A percentile compares a stretch with the other conserved stretches of the same genome.
Evolutionary conservation across 1,284 basidiomycete species (phyloP).

Genomic region (Cerioporus squamosus): DNA sequence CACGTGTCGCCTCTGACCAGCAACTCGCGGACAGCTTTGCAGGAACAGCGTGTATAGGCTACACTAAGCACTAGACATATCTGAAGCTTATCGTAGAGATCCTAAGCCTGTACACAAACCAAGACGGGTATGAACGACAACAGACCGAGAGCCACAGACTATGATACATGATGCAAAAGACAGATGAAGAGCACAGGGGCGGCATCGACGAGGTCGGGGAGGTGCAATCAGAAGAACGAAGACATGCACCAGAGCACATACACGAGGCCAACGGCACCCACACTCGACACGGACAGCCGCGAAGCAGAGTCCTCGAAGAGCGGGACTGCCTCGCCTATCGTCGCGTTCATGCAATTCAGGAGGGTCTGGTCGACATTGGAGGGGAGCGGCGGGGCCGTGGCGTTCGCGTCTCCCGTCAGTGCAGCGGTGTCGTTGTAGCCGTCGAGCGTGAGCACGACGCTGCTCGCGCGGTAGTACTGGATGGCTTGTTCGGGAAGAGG

Average conservation of each 20-base stretch:
- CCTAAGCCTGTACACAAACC: no score
- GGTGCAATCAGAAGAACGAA: not conserved
- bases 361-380: conserved; percentile 49
- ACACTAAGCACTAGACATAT: no score
- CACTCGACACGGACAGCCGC: not conserved
- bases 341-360: conserved; percentile 53
- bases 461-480: conserved; percentile 65
- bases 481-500: conserved; percentile 56
- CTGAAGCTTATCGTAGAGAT: no score
- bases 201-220: no score
- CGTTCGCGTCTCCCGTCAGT: conserved; percentile 42
- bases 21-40: no score
- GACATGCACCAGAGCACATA: not conserved
- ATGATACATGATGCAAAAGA: not conserved
- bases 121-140: no score
- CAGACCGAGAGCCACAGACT: no score
- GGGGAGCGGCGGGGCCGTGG: conserved; percentile 54
- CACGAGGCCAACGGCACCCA: not conserved
- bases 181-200: no score
- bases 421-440: conserved; percentile 67
- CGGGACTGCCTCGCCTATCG: conserved; percentile 51
- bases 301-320: conserved; percentile 39
- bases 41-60: no score
- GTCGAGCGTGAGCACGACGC: conserved; percentile 56
- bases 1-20: no score